Conservation (phyloP, 2,329 filamentous ascomycete genomes). For the Cercospora janseana region DNA sequence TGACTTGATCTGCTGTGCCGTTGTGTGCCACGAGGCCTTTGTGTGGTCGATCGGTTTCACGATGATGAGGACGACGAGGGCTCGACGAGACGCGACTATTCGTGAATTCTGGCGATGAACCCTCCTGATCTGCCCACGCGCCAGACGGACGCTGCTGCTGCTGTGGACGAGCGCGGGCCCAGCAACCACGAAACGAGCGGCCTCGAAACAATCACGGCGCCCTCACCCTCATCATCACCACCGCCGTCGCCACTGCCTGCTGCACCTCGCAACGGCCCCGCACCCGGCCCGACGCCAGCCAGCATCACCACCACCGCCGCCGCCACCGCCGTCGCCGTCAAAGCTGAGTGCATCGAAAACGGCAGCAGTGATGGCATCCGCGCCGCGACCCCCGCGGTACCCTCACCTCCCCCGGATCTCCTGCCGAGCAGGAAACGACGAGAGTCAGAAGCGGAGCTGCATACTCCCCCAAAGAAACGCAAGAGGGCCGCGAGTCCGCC, state of each 20-base stretch:
- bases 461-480: conserved; percentile 59
- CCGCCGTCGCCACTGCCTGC: not conserved
- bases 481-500: conserved; percentile 44
- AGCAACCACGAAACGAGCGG: conserved; percentile 1
- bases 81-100: conserved; percentile 17
- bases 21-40: not conserved
- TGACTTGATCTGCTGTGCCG: not conserved
- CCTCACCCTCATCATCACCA: not conserved
- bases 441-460: conserved; percentile 30
- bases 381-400: conserved; percentile 9
- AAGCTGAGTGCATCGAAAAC: conserved; percentile 14
- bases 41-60: conserved; percentile 11
- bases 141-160: conserved; percentile 16
- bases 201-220: conserved; percentile 1
- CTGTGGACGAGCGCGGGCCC: not conserved
- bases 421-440: conserved; percentile 33
- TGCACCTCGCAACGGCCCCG: conserved; percentile 11
- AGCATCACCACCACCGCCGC: too few relatives aligned
- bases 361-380: conserved; percentile 5
- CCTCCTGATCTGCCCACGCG: conserved; percentile 21
- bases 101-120: conserved; percentile 21
- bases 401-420: conserved; percentile 29
- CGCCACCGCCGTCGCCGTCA: too few relatives aligned
- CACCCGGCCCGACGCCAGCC: conserved; percentile 4
- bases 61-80: conserved; percentile 23